These are phyloP conservation scores for Coemansia sp. DNA, from an alignment of 192 early-diverging fungal species.

Conservation along the genomic window DNA sequence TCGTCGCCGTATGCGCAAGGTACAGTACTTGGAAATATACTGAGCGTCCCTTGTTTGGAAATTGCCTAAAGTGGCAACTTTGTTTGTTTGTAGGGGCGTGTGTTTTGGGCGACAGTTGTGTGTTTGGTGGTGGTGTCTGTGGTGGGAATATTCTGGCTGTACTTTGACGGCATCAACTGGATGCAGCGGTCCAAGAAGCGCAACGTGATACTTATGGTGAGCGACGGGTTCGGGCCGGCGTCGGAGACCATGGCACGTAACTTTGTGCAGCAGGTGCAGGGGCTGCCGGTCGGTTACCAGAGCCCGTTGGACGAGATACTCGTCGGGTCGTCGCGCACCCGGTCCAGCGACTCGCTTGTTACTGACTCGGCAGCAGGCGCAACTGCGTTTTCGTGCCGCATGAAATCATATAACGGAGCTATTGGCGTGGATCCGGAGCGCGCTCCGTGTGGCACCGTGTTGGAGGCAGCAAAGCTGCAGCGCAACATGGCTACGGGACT, in stretches of 20 bases:
- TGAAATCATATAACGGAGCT: conserved; percentile 93
- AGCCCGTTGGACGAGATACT: conserved; percentile 68
- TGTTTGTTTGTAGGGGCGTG: conserved; percentile 28
- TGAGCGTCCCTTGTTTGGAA: neutral
- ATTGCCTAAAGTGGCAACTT: neutral
- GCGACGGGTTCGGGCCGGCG: conserved; percentile 94
- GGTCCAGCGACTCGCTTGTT: conserved; percentile 74
- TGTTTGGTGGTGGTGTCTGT: conserved; percentile 43
- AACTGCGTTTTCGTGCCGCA: conserved; percentile 88
- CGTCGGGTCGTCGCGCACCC: conserved; percentile 89
- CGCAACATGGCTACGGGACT: conserved; percentile 81
- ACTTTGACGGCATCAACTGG: conserved; percentile 51
- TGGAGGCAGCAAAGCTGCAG: conserved; percentile 87
- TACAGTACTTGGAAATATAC: conserved; percentile 2
- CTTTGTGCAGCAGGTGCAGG: conserved; percentile 69
- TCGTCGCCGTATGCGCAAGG: conserved; percentile 39
- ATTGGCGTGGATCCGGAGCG: conserved; percentile 75
- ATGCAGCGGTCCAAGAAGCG: conserved; percentile 57
- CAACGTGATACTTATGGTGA: conserved; percentile 92
- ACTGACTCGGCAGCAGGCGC: conserved; percentile 98
- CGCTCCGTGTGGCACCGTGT: conserved; percentile 84
- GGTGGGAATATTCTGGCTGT: conserved; percentile 49
- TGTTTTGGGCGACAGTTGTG: conserved; percentile 49
- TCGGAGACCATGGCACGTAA: conserved; percentile 86
- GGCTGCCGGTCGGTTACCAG: conserved; percentile 56